Percentiles rank a stretch among this genome's conserved stretches.
Evolutionary conservation across 1,139 yeast species (phyloP).

Genomic region (Scheffersomyces segobiensis): DNA sequence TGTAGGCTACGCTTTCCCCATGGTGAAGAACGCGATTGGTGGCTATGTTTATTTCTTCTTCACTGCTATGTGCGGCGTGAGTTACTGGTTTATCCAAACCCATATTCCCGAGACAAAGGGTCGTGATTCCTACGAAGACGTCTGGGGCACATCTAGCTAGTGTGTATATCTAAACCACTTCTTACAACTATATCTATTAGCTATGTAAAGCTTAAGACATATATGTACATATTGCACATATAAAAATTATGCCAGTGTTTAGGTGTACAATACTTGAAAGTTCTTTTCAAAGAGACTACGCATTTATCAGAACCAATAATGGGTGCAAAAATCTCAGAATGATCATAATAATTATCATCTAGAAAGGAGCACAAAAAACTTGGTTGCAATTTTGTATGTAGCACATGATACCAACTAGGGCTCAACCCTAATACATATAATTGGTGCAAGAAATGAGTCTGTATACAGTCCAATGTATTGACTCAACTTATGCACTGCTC

Average conservation of each 20-base stretch:
- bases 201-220: neutral
- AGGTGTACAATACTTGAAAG: too few relatives aligned
- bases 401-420: neutral
- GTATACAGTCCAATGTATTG: neutral
- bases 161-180: neutral
- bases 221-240: neutral
- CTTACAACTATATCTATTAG: neutral
- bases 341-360: too few relatives aligned
- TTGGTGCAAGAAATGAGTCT: neutral
- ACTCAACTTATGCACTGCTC: neutral
- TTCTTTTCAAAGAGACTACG: too few relatives aligned
- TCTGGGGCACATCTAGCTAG: constrained; percentile 42
- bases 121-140: constrained; percentile 55
- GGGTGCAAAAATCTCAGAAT: neutral
- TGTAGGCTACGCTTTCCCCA: constrained; percentile 81
- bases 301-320: neutral
- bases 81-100: constrained; percentile 46
- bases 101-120: constrained; percentile 83
- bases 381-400: neutral
- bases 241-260: too few relatives aligned
- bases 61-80: constrained; percentile 53
- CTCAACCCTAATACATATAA: neutral
- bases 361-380: too few relatives aligned
- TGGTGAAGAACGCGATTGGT: constrained; percentile 62
- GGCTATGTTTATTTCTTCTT: constrained; percentile 81